Base-by-base conservation (phyloP, 2,329 filamentous ascomycete genomes). In the Acrocalymma vagum region DNA sequence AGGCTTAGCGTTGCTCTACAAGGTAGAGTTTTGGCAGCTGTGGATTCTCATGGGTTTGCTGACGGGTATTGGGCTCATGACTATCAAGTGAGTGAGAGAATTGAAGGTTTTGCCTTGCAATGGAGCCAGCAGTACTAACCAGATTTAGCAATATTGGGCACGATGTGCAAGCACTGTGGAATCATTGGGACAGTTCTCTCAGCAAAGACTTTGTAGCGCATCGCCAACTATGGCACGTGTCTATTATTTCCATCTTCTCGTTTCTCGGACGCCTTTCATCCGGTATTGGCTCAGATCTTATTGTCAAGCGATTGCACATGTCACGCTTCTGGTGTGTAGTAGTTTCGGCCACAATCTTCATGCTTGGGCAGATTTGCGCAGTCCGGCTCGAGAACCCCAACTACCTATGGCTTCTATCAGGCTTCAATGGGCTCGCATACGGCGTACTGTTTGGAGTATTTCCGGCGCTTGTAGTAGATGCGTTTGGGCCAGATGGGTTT, bases 41-140 rank as follows among this genome's bases (percentile, higher is more conserved):
- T 97, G 95, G 69, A 71, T 81, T 42, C 84, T 96, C 54, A 89
- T 99, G 81, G 91, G 86, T 25, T 81, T 96, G n/a, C 77, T 97
- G 48, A 90, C 91, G 5, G 94, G 94, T 36, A 88, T 96, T 58
- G 94, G 94, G 9, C 75, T 99, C 53, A 99, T 99, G 94, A 97
- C 93, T 0, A 99, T 99, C 73, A 99, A 99, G 91, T 95, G 78
- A 71, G 87, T 76, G 16, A 7, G 4, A 5, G 7, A 8, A 21
- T 11, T n/a, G n/a, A n/a, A n/a, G n/a, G n/a, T n/a, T n/a, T n/a
- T n/a, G n/a, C n/a, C n/a, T 11, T 16, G 17, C 16, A 14, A 17
- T 26, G 14, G 91, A 5, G 23, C 10, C 9, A 11, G 33, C 7
- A 11, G 29, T 24, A 46, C 72, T 75, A 61, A 74, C 48, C 10